phyloP scores from a whole-genome alignment of 2,329 filamentous ascomycete genomes.

The Colletotrichum camelliae region DNA sequence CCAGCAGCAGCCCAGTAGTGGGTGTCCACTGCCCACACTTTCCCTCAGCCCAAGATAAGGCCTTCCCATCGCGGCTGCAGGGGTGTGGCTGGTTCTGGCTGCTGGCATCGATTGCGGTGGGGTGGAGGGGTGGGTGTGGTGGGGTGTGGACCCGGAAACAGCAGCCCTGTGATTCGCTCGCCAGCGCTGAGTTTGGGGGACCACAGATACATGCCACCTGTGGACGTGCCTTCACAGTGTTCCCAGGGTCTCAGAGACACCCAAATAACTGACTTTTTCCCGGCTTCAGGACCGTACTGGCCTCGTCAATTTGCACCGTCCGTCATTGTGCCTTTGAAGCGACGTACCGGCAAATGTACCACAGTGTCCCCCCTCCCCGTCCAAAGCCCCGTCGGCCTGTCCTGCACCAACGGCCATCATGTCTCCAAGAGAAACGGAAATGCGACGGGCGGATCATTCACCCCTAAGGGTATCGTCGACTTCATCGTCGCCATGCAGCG shows the following conservation, averaged over 20 bases:
- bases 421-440: constrained; percentile 10
- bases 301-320: not conserved
- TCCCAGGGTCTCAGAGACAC: constrained; percentile 1
- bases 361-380: not conserved
- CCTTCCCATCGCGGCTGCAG: constrained; percentile 11
- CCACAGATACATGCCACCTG: constrained; percentile 15
- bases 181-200: constrained; percentile 15
- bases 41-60: constrained; percentile 21
- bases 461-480: constrained; percentile 20
- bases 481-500: constrained; percentile 7
- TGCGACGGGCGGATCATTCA: constrained; percentile 18
- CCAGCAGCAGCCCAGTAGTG: not conserved
- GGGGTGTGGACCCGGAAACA: constrained; percentile 18
- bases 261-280: not conserved
- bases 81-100: constrained; percentile 16
- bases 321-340: not conserved
- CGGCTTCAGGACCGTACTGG: not conserved
- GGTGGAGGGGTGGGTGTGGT: constrained; percentile 16
- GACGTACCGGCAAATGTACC: not conserved
- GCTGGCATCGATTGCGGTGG: constrained; percentile 19
- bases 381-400: not conserved
- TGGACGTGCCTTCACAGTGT: not conserved
- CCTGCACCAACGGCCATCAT: constrained; percentile 13
- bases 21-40: not conserved
- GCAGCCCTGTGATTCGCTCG: constrained; percentile 6